These are phyloP conservation scores for Aspergillus panamensis DNA, from an alignment of 495 filamentous ascomycete species.

Conservation along the genomic window DNA sequence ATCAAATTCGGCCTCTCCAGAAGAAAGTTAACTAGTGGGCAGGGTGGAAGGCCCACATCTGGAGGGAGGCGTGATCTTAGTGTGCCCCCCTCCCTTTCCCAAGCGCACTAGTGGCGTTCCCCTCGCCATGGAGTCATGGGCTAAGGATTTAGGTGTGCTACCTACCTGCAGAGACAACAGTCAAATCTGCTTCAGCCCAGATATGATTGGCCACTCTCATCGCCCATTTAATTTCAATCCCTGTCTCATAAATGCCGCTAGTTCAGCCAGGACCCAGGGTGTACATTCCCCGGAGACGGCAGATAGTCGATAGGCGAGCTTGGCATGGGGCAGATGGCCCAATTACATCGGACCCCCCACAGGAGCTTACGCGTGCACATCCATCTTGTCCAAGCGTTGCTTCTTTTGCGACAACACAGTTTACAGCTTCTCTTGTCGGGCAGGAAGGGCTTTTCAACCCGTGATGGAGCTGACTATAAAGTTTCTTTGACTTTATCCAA, in stretches of 20 bases:
- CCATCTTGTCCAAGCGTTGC: constrained; percentile 26
- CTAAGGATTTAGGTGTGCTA: neutral
- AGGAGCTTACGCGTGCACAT: constrained; percentile 44
- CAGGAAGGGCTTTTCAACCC: constrained; percentile 2
- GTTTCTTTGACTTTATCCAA: neutral
- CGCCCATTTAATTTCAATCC: constrained; percentile 5
- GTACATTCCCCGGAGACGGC: constrained; percentile 33
- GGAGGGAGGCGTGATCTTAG: neutral
- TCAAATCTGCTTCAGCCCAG: neutral
- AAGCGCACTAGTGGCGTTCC: neutral
- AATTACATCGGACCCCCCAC: constrained; percentile 28
- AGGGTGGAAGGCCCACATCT: too few relatives aligned
- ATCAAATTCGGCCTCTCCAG: neutral
- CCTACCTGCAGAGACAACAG: neutral
- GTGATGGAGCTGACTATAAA: neutral
- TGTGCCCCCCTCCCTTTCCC: neutral
- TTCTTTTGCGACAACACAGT: constrained; percentile 20
- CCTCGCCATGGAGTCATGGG: neutral
- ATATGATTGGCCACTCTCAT: neutral
- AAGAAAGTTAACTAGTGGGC: neutral
- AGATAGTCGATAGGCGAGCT: constrained; percentile 50
- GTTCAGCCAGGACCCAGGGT: constrained; percentile 14
- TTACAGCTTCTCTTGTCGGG: constrained; percentile 10
- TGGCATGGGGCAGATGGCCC: constrained; percentile 38
- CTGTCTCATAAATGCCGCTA: constrained; percentile 8